A percentile compares a stretch with the other conserved stretches of the same genome.
phyloP scores from a whole-genome alignment of 768 basidiomycete genomes.

The Lentinula sp. region DNA sequence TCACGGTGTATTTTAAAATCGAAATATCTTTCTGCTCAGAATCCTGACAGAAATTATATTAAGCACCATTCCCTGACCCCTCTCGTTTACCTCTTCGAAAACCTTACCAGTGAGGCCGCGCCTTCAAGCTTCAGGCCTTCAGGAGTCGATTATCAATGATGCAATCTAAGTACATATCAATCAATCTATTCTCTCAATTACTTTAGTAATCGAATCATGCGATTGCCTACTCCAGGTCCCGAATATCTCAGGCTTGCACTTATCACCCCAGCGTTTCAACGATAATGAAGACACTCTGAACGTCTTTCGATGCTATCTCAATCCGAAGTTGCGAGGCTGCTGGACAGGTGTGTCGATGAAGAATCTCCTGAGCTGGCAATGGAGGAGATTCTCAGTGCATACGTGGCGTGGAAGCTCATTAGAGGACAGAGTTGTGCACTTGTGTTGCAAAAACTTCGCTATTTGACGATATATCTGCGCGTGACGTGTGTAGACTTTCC shows the following conservation, averaged over 20 bases:
- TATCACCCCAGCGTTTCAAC: neutral
- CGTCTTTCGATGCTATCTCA: neutral
- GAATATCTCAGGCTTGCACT: neutral
- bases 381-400: constrained; percentile 1
- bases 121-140: too few species aligned
- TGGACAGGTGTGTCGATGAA: neutral
- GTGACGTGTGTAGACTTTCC: neutral
- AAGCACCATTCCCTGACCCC: too few species aligned
- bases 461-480: neutral
- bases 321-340: neutral
- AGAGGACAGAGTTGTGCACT: neutral
- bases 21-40: too few species aligned
- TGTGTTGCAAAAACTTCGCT: neutral
- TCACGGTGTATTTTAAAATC: too few species aligned
- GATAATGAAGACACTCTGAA: neutral
- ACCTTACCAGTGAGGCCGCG: too few species aligned
- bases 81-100: too few species aligned
- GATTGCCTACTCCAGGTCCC: too few species aligned
- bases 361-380: neutral
- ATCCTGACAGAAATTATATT: too few species aligned
- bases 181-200: too few species aligned
- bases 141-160: too few species aligned
- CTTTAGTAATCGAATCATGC: too few species aligned
- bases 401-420: constrained; percentile 2
- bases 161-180: too few species aligned